Conservation (phyloP, 345 rosid species). For the Brassica carinata region DNA sequence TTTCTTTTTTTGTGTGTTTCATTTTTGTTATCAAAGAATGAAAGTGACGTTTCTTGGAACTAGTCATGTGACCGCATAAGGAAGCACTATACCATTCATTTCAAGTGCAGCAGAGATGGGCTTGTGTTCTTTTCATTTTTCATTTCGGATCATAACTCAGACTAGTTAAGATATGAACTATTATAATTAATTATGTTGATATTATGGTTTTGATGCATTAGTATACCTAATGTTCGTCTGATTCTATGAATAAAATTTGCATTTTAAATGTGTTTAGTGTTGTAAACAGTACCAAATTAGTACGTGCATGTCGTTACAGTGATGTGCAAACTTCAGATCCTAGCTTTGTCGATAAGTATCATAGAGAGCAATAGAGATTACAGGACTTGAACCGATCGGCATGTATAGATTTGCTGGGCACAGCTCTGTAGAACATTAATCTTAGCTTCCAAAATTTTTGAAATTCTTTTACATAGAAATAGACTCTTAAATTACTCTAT, state of each 20-base stretch:
- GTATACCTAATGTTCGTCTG: not conserved
- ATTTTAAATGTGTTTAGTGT: not conserved
- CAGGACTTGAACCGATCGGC: not conserved
- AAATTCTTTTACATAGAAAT: too few species aligned
- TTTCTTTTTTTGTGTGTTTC: constrained; percentile 18
- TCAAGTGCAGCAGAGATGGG: not conserved
- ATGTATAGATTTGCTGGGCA: too few species aligned
- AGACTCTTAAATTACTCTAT: too few species aligned
- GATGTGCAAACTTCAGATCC: not conserved
- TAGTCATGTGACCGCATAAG: constrained; percentile 3
- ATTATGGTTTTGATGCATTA: not conserved
- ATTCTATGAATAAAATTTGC: not conserved
- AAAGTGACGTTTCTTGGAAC: constrained; percentile 31
- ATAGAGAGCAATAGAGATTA: not conserved
- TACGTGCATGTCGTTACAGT: not conserved
- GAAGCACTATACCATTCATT: not conserved
- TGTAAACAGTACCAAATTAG: not conserved
- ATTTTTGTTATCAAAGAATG: constrained; percentile 21
- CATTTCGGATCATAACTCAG: not conserved
- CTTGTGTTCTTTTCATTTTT: not conserved
- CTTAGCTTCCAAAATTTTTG: too few species aligned
- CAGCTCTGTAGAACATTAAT: too few species aligned
- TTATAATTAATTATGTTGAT: not conserved
- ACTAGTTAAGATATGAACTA: not conserved
- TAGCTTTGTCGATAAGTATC: not conserved